Conservation (phyloP, 2,329 filamentous ascomycete species). For the Rhinocladiella similis region DNA sequence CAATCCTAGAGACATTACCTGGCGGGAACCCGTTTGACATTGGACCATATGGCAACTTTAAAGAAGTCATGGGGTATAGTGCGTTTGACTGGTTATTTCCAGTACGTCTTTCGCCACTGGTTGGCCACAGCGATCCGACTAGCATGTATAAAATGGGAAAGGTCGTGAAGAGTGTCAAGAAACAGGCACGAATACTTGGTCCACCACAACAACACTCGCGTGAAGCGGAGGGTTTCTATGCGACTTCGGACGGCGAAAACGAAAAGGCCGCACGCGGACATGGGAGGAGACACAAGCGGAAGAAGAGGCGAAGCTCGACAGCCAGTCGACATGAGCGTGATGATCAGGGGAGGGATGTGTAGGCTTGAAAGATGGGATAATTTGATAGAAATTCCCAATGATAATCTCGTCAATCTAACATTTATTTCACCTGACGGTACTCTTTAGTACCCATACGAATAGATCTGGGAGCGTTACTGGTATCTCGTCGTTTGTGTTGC, state of each 20-base stretch:
- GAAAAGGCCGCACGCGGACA: not conserved
- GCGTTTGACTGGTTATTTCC: slow-evolving; percentile 80
- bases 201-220: not conserved
- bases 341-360: not conserved
- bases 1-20: slow-evolving; percentile 70
- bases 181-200: not conserved
- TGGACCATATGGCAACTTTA: slow-evolving; percentile 69
- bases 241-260: not conserved
- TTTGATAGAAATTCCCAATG: not conserved
- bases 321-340: not conserved
- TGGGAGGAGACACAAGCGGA: slow-evolving; percentile 16
- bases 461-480: too few species aligned
- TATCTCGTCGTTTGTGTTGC: too few species aligned
- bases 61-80: slow-evolving; percentile 73
- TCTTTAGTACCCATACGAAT: too few species aligned
- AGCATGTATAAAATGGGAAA: slow-evolving; percentile 70
- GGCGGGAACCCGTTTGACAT: slow-evolving; percentile 87
- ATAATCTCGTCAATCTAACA: too few species aligned
- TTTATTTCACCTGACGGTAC: too few species aligned
- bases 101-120: slow-evolving; percentile 71
- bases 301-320: slow-evolving; percentile 7
- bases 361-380: not conserved
- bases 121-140: slow-evolving; percentile 62
- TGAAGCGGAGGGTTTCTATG: not conserved
- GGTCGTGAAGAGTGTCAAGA: slow-evolving; percentile 54